Evolutionary conservation across 768 basidiomycete species (phyloP), one percentile per base, ranked within the genome.

Genomic region (Suillus fuscotomentosus): DNA sequence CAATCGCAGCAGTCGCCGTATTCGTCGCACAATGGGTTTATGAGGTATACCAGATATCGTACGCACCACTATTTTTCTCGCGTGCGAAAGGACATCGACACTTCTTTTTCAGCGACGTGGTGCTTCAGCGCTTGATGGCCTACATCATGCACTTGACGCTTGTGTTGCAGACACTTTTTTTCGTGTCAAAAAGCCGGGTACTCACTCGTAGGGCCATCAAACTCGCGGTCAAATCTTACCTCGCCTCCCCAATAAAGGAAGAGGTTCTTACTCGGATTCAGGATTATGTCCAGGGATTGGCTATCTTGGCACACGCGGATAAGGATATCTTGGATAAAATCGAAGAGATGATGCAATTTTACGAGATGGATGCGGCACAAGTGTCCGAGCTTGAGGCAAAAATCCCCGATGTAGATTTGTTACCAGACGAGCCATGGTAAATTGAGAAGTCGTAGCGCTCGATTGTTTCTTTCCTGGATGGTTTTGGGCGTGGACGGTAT

Each of bases 111-210:
- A 61, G 65, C 34, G 45, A 39, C 8, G 15, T 42, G 34, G 65
- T 65, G 27, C 60, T 66, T 13, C 69, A 64, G 27, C 63, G 60
- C 54, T 65, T 73, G 9, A 73, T 73, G 57, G 64, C 65, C 14
- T 73, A 73, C 63, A 73, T 73, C 34, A 61, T 71, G 39, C 70
- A 73, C 60, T 42, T 73, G 6, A 73, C 70, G 1, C 63, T 71
- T 24, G 62, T 73, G 27, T 64, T 73, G 61, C 71, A 71, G 27
- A 67, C 57, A 14, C 57, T 73, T 3, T 73, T 68, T 27, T 24
- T 56, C 1, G 1, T 65, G 11, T 48, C 60, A 2, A 27, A 43
- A 20, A 38, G 3, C 13, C n/a, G 14, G 13, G 54, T 4, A 4
- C 36, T 56, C 5, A 13, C 54, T 6, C 54, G n/a, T 14, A 36